Evolutionary conservation across 2,329 filamentous ascomycete genomes (phyloP), one percentile per base, ranked within the genome.

Genomic region (Colletotrichum sp.): DNA sequence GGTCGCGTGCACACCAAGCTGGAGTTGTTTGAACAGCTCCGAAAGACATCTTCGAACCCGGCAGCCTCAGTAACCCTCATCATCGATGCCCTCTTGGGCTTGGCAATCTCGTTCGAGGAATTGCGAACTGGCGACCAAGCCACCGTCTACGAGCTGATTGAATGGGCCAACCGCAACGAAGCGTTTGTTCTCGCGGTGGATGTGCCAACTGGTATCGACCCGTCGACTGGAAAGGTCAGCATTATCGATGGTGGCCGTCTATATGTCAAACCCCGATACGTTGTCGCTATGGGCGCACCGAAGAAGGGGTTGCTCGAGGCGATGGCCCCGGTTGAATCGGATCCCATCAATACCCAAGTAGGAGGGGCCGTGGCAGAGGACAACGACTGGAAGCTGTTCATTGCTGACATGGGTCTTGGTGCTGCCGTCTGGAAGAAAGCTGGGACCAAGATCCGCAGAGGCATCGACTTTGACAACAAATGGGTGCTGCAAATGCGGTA

Each of bases 111-210:
- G 4, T 98, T 98, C 81, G 96, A 98, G 79, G 95, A 98, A 80
- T 89, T 99, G 32, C 92, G 95, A 44, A 94, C 93, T 3, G 93
- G 94, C 18, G 95, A 98, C 79, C 95, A 98, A 82, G 93, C 93
- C 5, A 94, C 94, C 0, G 95, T 95, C 0, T 96, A 98, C 81
- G 94, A 98, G 81, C 91, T 98, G 81, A 97, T 98, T 81, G 94
- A 96, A 78, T 99, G 96, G 96, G 94, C 95, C 4, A 99, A 98
- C 82, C 93, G 96, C 78, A 95, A 93, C 82, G 95, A 96, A 78
- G 93, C 95, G 1, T 93, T 93, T 74, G 93, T 97, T 5, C 87
- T 99, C 24, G 95, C 96, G 0, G 92, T 99, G n/a, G 96, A 98
- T 82, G 92, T 98, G 8, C 97, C 97, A 1, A 96, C 95, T 0